A percentile compares a stretch with the other conserved stretches of the same genome.
These are phyloP conservation scores for Ceratocystis ficicola DNA, from an alignment of 2,329 filamentous ascomycete genomes.

Conservation along the genomic window DNA sequence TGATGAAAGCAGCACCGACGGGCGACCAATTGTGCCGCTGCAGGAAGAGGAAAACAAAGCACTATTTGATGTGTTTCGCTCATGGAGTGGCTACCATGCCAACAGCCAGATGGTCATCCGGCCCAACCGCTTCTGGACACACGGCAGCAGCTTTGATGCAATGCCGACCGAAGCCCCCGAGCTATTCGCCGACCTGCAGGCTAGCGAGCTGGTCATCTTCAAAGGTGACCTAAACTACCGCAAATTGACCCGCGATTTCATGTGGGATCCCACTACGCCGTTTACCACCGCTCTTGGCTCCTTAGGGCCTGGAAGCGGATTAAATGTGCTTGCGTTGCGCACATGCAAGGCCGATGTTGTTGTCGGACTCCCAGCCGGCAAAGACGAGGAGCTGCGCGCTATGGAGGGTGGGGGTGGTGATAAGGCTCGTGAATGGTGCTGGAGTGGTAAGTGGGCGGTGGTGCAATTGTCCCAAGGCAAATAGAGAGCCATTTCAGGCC, in stretches of 20 bases:
- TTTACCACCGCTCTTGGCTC: conserved; percentile 78
- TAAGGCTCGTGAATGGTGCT: conserved; percentile 74
- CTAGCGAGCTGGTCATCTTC: conserved; percentile 81
- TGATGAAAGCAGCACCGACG: conserved; percentile 44
- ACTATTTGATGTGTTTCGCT: conserved; percentile 63
- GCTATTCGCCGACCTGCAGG: conserved; percentile 64
- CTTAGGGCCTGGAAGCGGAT: conserved; percentile 64
- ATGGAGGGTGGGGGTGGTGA: conserved; percentile 57
- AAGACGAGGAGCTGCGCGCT: conserved; percentile 66
- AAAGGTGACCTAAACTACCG: conserved; percentile 97
- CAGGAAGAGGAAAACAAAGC: conserved; percentile 54
- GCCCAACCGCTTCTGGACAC: conserved; percentile 85
- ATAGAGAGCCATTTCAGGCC: not conserved
- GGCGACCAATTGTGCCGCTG: conserved; percentile 35
- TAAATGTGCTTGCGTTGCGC: conserved; percentile 74
- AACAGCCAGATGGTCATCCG: conserved; percentile 75
- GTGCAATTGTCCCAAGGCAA: conserved; percentile 52
- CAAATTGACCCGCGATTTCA: conserved; percentile 75
- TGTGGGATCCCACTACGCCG: conserved; percentile 77
- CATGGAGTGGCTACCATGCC: conserved; percentile 68
- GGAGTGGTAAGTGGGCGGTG: conserved; percentile 95
- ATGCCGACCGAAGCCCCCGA: conserved; percentile 56
- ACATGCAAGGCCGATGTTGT: conserved; percentile 97
- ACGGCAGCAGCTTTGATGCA: conserved; percentile 77
- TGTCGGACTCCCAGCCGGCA: conserved; percentile 68